These are phyloP conservation scores for Cryoendolithus antarcticus DNA, from an alignment of 2,329 filamentous ascomycete genomes.

Conservation along the genomic window DNA sequence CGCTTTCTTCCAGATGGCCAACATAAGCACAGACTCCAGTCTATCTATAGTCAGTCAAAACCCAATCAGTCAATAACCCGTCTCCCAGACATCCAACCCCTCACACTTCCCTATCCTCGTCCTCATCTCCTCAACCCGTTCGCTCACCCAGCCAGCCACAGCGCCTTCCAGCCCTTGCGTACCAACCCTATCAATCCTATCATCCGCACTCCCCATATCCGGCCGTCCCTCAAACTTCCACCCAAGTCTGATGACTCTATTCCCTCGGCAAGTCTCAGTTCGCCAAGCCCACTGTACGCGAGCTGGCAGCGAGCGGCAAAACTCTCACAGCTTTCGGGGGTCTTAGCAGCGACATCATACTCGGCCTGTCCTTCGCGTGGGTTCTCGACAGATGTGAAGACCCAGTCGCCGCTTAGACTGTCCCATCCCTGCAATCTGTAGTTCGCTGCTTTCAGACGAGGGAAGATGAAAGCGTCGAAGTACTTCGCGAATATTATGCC, in stretches of 20 bases:
- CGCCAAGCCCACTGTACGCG: conserved; percentile 27
- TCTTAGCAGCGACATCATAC: conserved; percentile 12
- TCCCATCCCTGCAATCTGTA: conserved; percentile 22
- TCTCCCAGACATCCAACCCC: conserved; percentile 1
- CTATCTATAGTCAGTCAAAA: too few relatives aligned
- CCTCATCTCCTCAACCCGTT: conserved; percentile 13
- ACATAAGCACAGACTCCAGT: too few relatives aligned
- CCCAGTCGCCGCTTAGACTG: conserved; percentile 20
- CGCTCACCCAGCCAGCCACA: conserved; percentile 25
- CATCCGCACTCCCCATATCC: conserved; percentile 6
- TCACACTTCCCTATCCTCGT: not conserved
- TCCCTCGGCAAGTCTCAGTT: conserved; percentile 22
- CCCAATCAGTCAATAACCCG: not conserved
- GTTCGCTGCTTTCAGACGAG: conserved; percentile 15
- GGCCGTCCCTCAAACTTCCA: conserved; percentile 8
- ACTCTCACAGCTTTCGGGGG: conserved; percentile 18
- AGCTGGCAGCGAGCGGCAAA: conserved; percentile 19
- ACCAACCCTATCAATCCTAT: conserved; percentile 10
- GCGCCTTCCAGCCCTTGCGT: conserved; percentile 8
- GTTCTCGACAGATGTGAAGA: conserved; percentile 2
- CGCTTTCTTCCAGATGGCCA: too few relatives aligned
- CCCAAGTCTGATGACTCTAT: conserved; percentile 19
- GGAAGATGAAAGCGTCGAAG: conserved; percentile 20
- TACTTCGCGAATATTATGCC: conserved; percentile 22
- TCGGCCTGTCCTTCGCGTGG: conserved; percentile 1